A percentile compares a stretch with the other conserved stretches of the same genome.
These are phyloP conservation scores for Cyclaneusma minus DNA, from an alignment of 2,329 filamentous ascomycete species.

Conservation along the genomic window DNA sequence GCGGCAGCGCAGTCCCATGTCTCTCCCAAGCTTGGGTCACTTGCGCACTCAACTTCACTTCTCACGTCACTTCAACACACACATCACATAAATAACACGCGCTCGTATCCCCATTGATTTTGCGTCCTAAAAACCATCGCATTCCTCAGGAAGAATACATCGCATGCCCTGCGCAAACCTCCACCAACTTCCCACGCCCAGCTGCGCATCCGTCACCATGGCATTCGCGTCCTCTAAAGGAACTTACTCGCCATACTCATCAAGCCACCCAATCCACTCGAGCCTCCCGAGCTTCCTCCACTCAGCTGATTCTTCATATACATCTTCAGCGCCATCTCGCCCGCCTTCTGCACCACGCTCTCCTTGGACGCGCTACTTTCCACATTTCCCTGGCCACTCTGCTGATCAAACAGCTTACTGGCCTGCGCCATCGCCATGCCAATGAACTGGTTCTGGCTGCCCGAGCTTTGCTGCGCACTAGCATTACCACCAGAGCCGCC, in stretches of 20 bases:
- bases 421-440: conserved; percentile 81
- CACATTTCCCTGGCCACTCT: conserved; percentile 36
- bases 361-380: conserved; percentile 57
- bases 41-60: no score
- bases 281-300: conserved; percentile 23
- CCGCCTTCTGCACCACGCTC: conserved; percentile 62
- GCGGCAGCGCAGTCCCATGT: no score
- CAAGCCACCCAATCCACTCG: conserved; percentile 32
- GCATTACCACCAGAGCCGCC: conserved; percentile 31
- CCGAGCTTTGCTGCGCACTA: conserved; percentile 25
- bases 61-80: no score
- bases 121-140: no score
- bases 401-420: conserved; percentile 51
- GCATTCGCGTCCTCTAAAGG: conserved; percentile 17
- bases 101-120: no score
- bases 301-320: conserved; percentile 64
- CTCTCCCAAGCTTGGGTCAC: no score
- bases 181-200: background rate
- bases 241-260: conserved; percentile 47
- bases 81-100: no score
- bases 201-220: background rate
- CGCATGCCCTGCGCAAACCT: no score
- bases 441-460: conserved; percentile 65
- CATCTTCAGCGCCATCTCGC: conserved; percentile 80
- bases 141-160: no score